phyloP scores from a whole-genome alignment of 2,329 filamentous ascomycete species.

The Cercospora sp. region DNA sequence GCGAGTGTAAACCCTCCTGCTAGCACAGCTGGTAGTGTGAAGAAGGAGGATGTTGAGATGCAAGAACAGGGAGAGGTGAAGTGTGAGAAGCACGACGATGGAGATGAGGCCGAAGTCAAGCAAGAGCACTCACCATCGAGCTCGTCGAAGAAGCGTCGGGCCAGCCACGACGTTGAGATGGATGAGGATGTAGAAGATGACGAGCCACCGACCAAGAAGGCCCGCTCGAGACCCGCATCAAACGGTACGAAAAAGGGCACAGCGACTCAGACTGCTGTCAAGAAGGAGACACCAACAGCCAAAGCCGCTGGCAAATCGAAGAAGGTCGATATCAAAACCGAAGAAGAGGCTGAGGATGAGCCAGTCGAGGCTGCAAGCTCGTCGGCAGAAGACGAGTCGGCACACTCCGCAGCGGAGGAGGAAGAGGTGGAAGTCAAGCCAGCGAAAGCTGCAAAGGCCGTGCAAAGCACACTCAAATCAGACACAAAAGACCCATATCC shows the following conservation, averaged over 20 bases:
- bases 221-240: conserved; percentile 32
- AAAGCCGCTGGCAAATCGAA: conserved; percentile 18
- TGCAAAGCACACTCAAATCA: conserved; percentile 72
- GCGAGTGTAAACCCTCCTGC: conserved; percentile 17
- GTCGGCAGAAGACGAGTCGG: conserved; percentile 7
- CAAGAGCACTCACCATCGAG: conserved; percentile 24
- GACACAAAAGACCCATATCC: conserved; percentile 80
- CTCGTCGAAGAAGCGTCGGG: conserved; percentile 35
- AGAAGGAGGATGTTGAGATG: conserved; percentile 36
- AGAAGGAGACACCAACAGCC: conserved; percentile 26
- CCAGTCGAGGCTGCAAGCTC: conserved; percentile 1
- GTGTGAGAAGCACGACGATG: conserved; percentile 33
- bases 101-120: conserved; percentile 30
- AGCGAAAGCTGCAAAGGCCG: conserved; percentile 75
- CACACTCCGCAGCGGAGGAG: conserved; percentile 49
- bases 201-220: conserved; percentile 41
- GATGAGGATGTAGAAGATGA: conserved; percentile 37
- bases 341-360: conserved; percentile 21
- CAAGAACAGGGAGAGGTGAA: conserved; percentile 38
- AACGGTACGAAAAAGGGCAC: conserved; percentile 23
- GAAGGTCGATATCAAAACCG: conserved; percentile 14
- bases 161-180: conserved; percentile 28
- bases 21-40: conserved; percentile 33
- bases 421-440: conserved; percentile 69
- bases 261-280: conserved; percentile 33